A percentile compares a stretch with the other conserved stretches of the same genome.
Evolutionary conservation across 768 basidiomycete species (phyloP).

Genomic region (Leccinum uliginosum): DNA sequence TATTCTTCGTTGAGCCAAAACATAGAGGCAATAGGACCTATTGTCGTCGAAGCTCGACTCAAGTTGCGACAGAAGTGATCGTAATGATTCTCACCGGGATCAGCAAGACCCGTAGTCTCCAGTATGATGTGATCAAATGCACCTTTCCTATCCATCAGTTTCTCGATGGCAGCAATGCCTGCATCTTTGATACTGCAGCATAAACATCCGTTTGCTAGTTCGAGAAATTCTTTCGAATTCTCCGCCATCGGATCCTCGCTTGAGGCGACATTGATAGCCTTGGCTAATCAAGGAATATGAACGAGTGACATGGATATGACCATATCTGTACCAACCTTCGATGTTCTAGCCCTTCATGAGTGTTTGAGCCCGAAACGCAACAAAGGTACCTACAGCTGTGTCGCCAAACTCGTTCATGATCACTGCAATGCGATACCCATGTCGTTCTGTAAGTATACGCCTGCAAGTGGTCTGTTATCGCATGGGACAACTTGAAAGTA

Average conservation of each 20-base stretch:
- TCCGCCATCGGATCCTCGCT: slow-evolving; percentile 57
- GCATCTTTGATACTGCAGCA: slow-evolving; percentile 97
- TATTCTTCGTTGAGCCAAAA: slow-evolving; percentile 89
- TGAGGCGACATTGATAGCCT: slow-evolving; percentile 78
- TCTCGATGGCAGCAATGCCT: slow-evolving; percentile 91
- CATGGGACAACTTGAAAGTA: background rate
- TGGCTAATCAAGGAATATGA: slow-evolving; percentile 46
- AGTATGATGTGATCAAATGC: slow-evolving; percentile 93
- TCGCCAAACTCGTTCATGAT: slow-evolving; percentile 99
- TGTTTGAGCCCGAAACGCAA: slow-evolving; percentile 11
- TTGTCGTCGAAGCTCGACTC: slow-evolving; percentile 1
- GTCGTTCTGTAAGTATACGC: slow-evolving; percentile 86
- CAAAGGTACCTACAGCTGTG: slow-evolving; percentile 61
- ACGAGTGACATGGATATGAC: background rate
- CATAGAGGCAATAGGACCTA: slow-evolving; percentile 82
- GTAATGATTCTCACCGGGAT: slow-evolving; percentile 61
- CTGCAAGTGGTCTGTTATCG: slow-evolving; percentile 31
- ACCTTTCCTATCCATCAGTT: slow-evolving; percentile 81
- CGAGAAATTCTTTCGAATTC: slow-evolving; percentile 80
- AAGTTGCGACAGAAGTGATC: background rate
- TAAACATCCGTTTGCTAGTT: slow-evolving; percentile 94
- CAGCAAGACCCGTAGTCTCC: slow-evolving; percentile 94
- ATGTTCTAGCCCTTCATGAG: slow-evolving; percentile 60
- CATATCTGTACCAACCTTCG: slow-evolving; percentile 56
- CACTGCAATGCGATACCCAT: slow-evolving; percentile 95